Percentiles rank a stretch among this genome's conserved stretches.
Conservation (phyloP, 1,139 yeast genomes). For the Spathaspora sp. region DNA sequence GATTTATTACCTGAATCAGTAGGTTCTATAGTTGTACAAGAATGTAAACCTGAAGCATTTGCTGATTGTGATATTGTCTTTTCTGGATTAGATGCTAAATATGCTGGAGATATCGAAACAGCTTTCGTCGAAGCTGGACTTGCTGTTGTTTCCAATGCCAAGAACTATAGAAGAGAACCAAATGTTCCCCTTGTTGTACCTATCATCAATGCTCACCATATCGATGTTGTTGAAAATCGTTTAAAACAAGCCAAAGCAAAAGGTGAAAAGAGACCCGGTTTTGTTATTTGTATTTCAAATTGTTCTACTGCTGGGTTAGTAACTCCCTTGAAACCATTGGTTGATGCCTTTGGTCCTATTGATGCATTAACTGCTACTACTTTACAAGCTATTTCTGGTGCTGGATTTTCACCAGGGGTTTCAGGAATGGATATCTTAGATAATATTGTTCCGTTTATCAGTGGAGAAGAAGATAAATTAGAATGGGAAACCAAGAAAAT, state of each 20-base stretch:
- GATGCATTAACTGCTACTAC: slow-evolving; percentile 88
- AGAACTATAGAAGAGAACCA: slow-evolving; percentile 86
- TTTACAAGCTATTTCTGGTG: slow-evolving; percentile 96
- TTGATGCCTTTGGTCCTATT: slow-evolving; percentile 85
- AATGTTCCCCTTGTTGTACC: slow-evolving; percentile 95
- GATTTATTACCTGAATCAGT: slow-evolving; percentile 72
- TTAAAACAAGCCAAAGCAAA: slow-evolving; percentile 52
- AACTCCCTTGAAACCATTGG: slow-evolving; percentile 92
- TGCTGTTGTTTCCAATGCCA: slow-evolving; percentile 89
- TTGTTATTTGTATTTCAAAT: slow-evolving; percentile 91
- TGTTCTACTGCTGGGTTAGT: slow-evolving; percentile 98
- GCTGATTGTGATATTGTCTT: slow-evolving; percentile 91
- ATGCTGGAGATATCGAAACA: slow-evolving; percentile 89
- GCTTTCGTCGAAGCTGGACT: slow-evolving; percentile 80
- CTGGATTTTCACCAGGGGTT: slow-evolving; percentile 98
- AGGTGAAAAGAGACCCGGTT: slow-evolving; percentile 67
- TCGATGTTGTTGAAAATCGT: slow-evolving; percentile 68
- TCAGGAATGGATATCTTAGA: slow-evolving; percentile 93
- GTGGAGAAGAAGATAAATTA: slow-evolving; percentile 97
- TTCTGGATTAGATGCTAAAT: slow-evolving; percentile 91
- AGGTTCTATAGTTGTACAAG: slow-evolving; percentile 62
- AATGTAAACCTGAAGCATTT: slow-evolving; percentile 75
- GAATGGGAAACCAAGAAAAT: slow-evolving; percentile 98
- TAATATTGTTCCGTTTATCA: slow-evolving; percentile 89
- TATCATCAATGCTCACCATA: slow-evolving; percentile 91